These are phyloP conservation scores for Acanthamoeba sp. DNA, from an alignment of 208 protist genomes.

Conservation along the genomic window DNA sequence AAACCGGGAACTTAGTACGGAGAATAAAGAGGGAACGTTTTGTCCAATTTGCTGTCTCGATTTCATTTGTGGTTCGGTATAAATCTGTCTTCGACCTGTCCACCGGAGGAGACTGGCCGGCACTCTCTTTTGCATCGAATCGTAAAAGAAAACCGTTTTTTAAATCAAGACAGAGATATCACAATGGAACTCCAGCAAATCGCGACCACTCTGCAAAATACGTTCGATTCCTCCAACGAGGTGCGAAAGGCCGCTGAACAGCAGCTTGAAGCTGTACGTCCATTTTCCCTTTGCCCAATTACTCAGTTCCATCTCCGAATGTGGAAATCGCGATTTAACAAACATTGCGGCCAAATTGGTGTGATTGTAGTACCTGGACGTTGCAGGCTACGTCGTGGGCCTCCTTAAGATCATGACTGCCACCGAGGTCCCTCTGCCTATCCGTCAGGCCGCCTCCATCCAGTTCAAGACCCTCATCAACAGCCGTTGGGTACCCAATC, in stretches of 20 bases:
- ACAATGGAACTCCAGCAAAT: conserved; percentile 31
- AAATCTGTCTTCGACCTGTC: neutral
- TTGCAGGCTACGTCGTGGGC: conserved; percentile 7
- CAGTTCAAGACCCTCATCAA: conserved; percentile 48
- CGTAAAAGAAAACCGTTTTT: no score
- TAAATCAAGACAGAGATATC: neutral
- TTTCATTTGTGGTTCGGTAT: neutral
- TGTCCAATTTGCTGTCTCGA: neutral
- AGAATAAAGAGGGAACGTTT: neutral
- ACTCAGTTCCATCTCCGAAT: neutral
- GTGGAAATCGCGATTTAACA: neutral
- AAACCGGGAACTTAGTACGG: neutral
- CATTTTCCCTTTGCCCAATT: neutral
- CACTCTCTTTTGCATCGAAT: no score
- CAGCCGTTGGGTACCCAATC: neutral
- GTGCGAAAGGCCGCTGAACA: neutral
- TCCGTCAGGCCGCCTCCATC: conserved; percentile 37
- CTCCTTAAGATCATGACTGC: conserved; percentile 44
- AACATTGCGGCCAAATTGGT: neutral
- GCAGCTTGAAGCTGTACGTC: conserved; percentile 16
- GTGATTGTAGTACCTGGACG: neutral
- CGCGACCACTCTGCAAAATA: neutral
- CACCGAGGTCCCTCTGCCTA: conserved; percentile 5
- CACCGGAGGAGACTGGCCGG: no score
- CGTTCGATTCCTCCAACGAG: neutral